Conservation (phyloP, 768 basidiomycete genomes). For the Xanthoconium stramineum region DNA sequence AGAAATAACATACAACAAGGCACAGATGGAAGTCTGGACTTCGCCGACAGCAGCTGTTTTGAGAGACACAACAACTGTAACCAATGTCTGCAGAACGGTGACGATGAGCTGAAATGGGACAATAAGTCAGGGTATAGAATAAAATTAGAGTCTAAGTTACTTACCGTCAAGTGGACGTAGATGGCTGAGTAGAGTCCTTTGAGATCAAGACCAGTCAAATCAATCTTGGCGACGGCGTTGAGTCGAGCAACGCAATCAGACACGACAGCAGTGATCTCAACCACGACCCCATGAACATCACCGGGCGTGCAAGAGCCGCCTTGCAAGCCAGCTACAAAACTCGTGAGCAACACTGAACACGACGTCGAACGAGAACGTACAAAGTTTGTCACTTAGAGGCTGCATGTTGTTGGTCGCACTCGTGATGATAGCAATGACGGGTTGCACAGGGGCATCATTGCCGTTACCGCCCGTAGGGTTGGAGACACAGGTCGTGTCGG, state of each 20-base stretch:
- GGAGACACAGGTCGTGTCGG: conserved; percentile 4
- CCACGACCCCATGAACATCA: conserved; percentile 5
- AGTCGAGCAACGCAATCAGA: conserved; percentile 6
- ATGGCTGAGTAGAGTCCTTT: conserved; percentile 1
- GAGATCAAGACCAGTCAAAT: conserved; percentile 10
- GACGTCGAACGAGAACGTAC: background rate
- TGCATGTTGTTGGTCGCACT: conserved; percentile 6
- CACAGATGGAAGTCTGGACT: background rate
- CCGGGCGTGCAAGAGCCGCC: conserved; percentile 7
- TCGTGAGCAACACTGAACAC: background rate
- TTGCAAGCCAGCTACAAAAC: background rate
- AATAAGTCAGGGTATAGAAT: background rate
- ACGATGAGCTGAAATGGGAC: conserved; percentile 1
- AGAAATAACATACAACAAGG: conserved; percentile 12
- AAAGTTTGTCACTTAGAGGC: conserved; percentile 2
- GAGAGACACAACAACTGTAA: conserved; percentile 1
- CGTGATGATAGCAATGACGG: conserved; percentile 11
- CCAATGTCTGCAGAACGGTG: conserved; percentile 2
- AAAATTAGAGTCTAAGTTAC: background rate
- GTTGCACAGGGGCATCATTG: conserved; percentile 8
- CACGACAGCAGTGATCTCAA: conserved; percentile 10
- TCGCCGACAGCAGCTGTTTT: background rate
- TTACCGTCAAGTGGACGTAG: conserved; percentile 3
- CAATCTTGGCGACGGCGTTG: conserved; percentile 2
- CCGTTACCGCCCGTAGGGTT: background rate